Evolutionary conservation across 768 basidiomycete species (phyloP).

Genomic region (Boletellus sp.): DNA sequence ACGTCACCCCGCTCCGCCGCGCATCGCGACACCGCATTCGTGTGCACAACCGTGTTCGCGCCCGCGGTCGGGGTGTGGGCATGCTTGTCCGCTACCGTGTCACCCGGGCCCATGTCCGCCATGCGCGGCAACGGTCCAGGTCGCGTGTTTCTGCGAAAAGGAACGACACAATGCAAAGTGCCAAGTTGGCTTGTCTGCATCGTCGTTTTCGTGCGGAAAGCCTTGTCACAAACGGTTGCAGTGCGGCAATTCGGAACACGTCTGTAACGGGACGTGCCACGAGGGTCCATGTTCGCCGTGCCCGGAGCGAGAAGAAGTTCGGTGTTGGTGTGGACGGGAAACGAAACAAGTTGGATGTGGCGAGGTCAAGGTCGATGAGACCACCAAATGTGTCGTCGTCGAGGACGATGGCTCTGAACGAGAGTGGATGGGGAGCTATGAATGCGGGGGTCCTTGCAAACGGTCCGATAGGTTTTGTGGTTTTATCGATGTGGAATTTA

Average conservation of each 20-base stretch:
- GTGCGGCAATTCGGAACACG: constrained; percentile 66
- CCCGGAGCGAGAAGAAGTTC: constrained; percentile 44
- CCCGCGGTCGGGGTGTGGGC: constrained; percentile 57
- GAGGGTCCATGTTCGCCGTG: constrained; percentile 71
- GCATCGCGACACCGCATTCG: constrained; percentile 71
- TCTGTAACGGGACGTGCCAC: constrained; percentile 70
- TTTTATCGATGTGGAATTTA: not conserved
- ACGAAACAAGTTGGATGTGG: constrained; percentile 62
- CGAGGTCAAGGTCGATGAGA: constrained; percentile 46
- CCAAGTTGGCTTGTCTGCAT: constrained; percentile 46
- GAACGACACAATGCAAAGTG: constrained; percentile 33
- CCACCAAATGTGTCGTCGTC: constrained; percentile 25
- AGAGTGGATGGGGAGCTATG: constrained; percentile 63
- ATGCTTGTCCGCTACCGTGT: constrained; percentile 80
- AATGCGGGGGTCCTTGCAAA: constrained; percentile 59
- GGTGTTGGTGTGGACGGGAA: constrained; percentile 82
- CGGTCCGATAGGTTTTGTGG: constrained; percentile 36
- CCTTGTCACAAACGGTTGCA: constrained; percentile 44
- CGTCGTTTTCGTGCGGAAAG: constrained; percentile 34
- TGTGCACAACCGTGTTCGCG: constrained; percentile 71
- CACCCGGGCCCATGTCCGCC: constrained; percentile 98
- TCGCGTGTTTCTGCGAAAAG: constrained; percentile 79
- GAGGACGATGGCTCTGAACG: constrained; percentile 34
- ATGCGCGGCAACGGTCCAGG: constrained; percentile 73
- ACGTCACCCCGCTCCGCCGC: constrained; percentile 67